Evolutionary conservation across 2,329 filamentous ascomycete species (phyloP), one percentile per base, ranked within the genome.

Genomic region (Colletotrichum sp.): DNA sequence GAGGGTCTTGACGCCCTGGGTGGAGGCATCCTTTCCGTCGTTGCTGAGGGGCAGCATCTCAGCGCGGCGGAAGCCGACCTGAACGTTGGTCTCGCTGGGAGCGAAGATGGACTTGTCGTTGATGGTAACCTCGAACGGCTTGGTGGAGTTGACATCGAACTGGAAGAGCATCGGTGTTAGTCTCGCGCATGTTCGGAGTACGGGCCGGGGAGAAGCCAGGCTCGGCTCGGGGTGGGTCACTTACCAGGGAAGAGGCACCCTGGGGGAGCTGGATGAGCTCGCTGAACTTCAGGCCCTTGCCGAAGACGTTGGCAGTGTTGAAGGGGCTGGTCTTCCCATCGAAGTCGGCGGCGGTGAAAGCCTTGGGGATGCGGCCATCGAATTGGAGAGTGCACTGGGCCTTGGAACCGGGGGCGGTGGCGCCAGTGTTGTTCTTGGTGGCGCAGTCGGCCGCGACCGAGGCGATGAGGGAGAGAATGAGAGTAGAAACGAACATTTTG

Each of bases 61-160:
- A 2, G 89, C 90, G 77, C 92, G 90, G 55, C 92, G 88, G 85
- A 93, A 93, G 24, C 92, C 92, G 4, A 83, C 83, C 82, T 93
- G 92, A 65, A 87, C 81, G 78, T 88, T 87, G 79, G 85, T 80
- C 21, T 83, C 79, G 78, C 84, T 86, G 36, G 87, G 87, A n/a
- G 85, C 84, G 82, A 93, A 93, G 82, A 93, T 92, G 78, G 90
- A 92, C 75, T 87, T 79, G 81, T 93, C 91, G 74, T 81, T 87
- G 80, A 92, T 88, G 55, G 89, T 91, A 12, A 92, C 88, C 79
- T 90, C 89, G 26, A 92, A 78, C 6, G 90, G 83, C 67, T 77
- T 72, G 39, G 86, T 82, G 59, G 85, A 84, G 61, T 83, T 82
- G 18, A 78, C 78, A 67, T 91, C 89, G 78, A 90, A 90, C 81